These are phyloP conservation scores for Nemania abortiva DNA, from an alignment of 2,329 filamentous ascomycete species.

Conservation along the genomic window DNA sequence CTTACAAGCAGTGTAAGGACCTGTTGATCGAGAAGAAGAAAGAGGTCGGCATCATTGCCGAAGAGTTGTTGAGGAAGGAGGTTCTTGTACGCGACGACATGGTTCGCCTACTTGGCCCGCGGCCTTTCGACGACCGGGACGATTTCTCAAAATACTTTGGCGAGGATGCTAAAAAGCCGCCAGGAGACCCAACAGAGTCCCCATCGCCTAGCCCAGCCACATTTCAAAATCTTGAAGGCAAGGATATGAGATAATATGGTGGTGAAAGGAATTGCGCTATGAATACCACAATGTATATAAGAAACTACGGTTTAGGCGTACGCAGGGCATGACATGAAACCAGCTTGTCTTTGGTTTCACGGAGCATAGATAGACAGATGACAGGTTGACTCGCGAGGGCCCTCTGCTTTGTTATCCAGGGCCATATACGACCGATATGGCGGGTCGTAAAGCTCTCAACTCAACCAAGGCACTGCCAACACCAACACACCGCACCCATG, in stretches of 20 bases:
- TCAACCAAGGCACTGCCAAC: slow-evolving; percentile 45
- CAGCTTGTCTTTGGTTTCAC: slow-evolving; percentile 18
- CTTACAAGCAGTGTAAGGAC: slow-evolving; percentile 89
- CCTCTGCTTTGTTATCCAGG: slow-evolving; percentile 21
- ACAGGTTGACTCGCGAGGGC: slow-evolving; percentile 10
- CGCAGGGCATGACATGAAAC: slow-evolving; percentile 20
- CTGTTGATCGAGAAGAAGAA: slow-evolving; percentile 87
- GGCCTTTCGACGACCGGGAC: slow-evolving; percentile 85
- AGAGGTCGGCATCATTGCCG: slow-evolving; percentile 89
- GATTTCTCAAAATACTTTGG: slow-evolving; percentile 97
- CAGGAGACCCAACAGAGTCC: slow-evolving; percentile 69
- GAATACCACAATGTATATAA: slow-evolving; percentile 34
- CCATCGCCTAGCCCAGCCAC: slow-evolving; percentile 49
- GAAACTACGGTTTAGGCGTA: slow-evolving; percentile 28
- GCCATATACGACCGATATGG: slow-evolving; percentile 35
- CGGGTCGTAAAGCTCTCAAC: slow-evolving; percentile 47
- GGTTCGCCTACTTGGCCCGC: slow-evolving; percentile 84
- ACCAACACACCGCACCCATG: slow-evolving; percentile 31
- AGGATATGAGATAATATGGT: slow-evolving; percentile 43
- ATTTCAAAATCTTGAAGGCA: slow-evolving; percentile 45
- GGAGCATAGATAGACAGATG: slow-evolving; percentile 16
- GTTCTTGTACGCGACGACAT: slow-evolving; percentile 92
- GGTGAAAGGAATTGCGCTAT: slow-evolving; percentile 16
- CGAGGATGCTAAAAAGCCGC: slow-evolving; percentile 63
- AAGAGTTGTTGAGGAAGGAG: slow-evolving; percentile 93